A percentile compares a stretch with the other conserved stretches of the same genome.
Conservation (phyloP, 2,329 filamentous ascomycete genomes). For the Epichloe uncinata region DNA sequence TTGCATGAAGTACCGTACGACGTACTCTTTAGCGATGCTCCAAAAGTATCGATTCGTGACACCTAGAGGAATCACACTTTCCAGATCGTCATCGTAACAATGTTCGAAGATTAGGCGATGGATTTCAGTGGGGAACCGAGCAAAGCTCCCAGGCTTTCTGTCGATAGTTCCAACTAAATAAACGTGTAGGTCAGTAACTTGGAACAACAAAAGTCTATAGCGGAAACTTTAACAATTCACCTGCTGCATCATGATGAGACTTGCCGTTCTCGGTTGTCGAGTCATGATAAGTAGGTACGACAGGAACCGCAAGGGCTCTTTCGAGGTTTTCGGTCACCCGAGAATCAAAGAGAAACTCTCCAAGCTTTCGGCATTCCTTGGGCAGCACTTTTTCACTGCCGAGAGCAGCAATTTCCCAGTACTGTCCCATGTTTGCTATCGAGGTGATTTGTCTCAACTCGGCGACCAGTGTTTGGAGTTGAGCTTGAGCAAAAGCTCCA, state of each 20-base stretch:
- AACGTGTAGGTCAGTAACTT: neutral
- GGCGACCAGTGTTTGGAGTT: too few relatives aligned
- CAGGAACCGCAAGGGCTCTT: neutral
- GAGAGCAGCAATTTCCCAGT: neutral
- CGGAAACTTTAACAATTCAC: too few relatives aligned
- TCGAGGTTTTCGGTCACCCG: neutral
- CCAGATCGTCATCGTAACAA: neutral
- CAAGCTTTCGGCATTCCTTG: neutral
- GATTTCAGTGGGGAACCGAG: neutral
- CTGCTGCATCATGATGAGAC: too few relatives aligned
- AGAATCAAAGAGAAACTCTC: neutral
- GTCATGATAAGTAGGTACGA: neutral
- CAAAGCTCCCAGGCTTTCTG: neutral
- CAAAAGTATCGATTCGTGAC: constrained; percentile 1
- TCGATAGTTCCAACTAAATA: neutral
- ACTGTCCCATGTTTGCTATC: neutral
- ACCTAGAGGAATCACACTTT: neutral
- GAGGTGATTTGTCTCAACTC: too few relatives aligned
- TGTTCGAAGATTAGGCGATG: neutral
- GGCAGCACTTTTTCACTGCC: neutral
- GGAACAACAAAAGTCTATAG: neutral
- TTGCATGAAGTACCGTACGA: neutral
- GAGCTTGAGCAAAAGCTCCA: too few relatives aligned
- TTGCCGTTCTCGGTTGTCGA: neutral
- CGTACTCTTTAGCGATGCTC: neutral